Percentiles rank a stretch among this genome's conserved stretches.
Conservation (phyloP, 352 stramenopile species). For the Phytophthora europaea region DNA sequence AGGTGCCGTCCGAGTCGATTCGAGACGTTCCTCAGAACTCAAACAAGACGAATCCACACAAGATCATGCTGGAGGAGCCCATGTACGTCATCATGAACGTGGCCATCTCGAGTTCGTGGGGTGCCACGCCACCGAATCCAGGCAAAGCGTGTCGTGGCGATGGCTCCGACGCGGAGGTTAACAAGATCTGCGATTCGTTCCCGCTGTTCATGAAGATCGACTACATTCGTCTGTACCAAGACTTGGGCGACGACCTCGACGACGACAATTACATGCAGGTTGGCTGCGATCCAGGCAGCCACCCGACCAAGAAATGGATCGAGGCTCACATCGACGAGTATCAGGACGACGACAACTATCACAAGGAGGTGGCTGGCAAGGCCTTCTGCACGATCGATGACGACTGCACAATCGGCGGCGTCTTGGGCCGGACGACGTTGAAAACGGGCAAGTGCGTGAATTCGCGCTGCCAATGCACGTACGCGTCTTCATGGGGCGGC, state of each 20-base stretch:
- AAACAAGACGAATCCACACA: slow-evolving; percentile 58
- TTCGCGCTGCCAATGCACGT: slow-evolving; percentile 52
- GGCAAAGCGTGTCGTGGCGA: slow-evolving; percentile 63
- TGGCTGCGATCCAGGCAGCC: slow-evolving; percentile 61
- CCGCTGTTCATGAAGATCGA: slow-evolving; percentile 84
- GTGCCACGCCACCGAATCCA: slow-evolving; percentile 60
- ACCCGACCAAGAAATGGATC: slow-evolving; percentile 78
- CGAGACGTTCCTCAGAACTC: slow-evolving; percentile 60
- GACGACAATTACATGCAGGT: slow-evolving; percentile 63
- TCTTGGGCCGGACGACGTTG: slow-evolving; percentile 22
- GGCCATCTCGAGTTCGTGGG: slow-evolving; percentile 92
- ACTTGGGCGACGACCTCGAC: slow-evolving; percentile 46
- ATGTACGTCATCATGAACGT: slow-evolving; percentile 97
- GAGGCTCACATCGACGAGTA: slow-evolving; percentile 70
- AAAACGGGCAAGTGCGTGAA: slow-evolving; percentile 53
- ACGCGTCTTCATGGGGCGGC: slow-evolving; percentile 46
- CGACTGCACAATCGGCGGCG: slow-evolving; percentile 45
- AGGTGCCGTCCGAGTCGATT: slow-evolving; percentile 70
- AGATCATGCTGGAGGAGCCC: slow-evolving; percentile 88
- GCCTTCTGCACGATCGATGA: slow-evolving; percentile 47
- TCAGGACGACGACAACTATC: slow-evolving; percentile 61
- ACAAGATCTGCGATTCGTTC: slow-evolving; percentile 74
- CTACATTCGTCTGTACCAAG: slow-evolving; percentile 79
- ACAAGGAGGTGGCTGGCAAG: slow-evolving; percentile 42
- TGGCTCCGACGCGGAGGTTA: slow-evolving; percentile 27